Conservation (phyloP, 1,284 basidiomycete genomes). For the Mycena sp. region DNA sequence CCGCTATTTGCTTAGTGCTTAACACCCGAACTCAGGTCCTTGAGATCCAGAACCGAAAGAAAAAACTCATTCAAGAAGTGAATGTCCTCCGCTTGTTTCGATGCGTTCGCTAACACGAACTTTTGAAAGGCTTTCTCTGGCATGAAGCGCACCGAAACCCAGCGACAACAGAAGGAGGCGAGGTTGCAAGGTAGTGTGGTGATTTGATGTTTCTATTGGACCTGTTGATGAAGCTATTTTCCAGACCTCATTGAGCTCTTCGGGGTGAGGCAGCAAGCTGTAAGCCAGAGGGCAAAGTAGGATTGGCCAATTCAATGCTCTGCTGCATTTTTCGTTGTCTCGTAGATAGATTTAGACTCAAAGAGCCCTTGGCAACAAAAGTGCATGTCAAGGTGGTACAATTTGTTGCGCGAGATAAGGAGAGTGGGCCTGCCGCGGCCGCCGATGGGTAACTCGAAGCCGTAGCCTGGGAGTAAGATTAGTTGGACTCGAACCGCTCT, state of each 20-base stretch:
- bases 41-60: constrained; percentile 86
- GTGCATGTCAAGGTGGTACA: background rate
- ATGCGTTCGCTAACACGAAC: constrained; percentile 5
- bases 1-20: background rate
- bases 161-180: constrained; percentile 77
- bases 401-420: background rate
- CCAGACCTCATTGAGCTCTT: constrained; percentile 68
- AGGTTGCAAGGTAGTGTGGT: constrained; percentile 69
- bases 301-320: too few species aligned
- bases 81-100: background rate
- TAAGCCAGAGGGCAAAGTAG: constrained; percentile 23
- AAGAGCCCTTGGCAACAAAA: background rate
- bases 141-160: constrained; percentile 74
- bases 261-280: constrained; percentile 50
- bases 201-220: constrained; percentile 9
- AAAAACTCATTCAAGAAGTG: constrained; percentile 75
- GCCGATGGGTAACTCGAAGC: too few species aligned
- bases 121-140: constrained; percentile 78
- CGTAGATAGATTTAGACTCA: background rate
- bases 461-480: too few species aligned
- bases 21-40: constrained; percentile 58
- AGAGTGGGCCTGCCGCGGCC: too few species aligned
- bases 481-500: background rate
- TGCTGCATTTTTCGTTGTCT: too few species aligned
- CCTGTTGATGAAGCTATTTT: constrained; percentile 27